Base-by-base conservation (phyloP, 257 asterid genomes). In the Cynanchum wilfordii region DNA sequence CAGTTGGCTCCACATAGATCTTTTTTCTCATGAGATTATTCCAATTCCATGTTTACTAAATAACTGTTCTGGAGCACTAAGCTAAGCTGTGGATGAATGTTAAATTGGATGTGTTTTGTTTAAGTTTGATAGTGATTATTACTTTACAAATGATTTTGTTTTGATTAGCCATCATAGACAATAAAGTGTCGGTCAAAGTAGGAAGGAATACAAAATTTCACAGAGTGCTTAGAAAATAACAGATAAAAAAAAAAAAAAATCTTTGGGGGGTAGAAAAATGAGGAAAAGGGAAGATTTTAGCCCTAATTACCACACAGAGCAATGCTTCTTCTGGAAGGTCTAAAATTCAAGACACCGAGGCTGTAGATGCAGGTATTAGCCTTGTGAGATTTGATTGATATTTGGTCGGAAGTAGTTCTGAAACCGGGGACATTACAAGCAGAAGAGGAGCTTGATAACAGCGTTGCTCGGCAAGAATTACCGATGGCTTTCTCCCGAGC, bases 341-440 rank as follows among this genome's bases (percentile, higher is more conserved):
- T 89, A 74, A 78, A 91, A 76, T 76, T 91, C 83, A 91, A 40
- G 50, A 94, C 81, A 68, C 36, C 76, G 76, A 86, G 84, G 69
- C 95, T 85, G 80, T 93, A 93, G 81, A 91, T 81, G 87, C 98
- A 93, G 72, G 80, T 72, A 66, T 90, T 90, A 73, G 85, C 86
- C 52, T 69, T 82, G 45, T 63, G 85, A 1, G 97, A 88, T 84
- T 89, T 91, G 79, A 93, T 69, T 1, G 90, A 76, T 9, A 90
- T 83, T 84, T 90, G 81, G 57, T 93, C 92, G 2, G 97, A 71
- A 0, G 98, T 88, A 11, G 90, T 81, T 42, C 75, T 81, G 60
- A 84, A 82, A 55, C 88, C 84, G 3, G 97, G 96, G 57, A 82
- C 76, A 45, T 71, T 72, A 64, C 97, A 89, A 10, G 83, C 78